phyloP scores from a whole-genome alignment of 768 basidiomycete species.

The Hygrocybe coccinea region DNA sequence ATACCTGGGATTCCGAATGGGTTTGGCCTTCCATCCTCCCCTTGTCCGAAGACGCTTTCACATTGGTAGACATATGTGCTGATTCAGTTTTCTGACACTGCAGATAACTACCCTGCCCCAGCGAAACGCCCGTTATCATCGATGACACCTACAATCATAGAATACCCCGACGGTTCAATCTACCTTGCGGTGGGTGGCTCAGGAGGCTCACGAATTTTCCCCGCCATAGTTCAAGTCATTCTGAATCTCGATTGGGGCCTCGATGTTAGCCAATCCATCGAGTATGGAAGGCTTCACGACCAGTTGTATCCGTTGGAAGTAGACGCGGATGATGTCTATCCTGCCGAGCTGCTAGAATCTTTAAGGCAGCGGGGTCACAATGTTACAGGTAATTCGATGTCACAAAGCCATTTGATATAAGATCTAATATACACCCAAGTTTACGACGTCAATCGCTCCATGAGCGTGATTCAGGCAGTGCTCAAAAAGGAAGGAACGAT shows the following conservation, averaged over 20 bases:
- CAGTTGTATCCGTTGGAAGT: conserved; percentile 69
- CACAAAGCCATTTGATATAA: neutral
- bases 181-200: conserved; percentile 76
- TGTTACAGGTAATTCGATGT: conserved; percentile 47
- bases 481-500: conserved; percentile 48
- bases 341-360: conserved; percentile 48
- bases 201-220: conserved; percentile 84
- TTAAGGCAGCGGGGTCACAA: conserved; percentile 66
- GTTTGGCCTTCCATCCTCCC: conserved; percentile 79
- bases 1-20: conserved; percentile 77
- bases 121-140: conserved; percentile 91
- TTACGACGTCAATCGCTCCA: conserved; percentile 62
- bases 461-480: conserved; percentile 72
- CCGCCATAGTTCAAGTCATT: conserved; percentile 71
- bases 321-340: conserved; percentile 61
- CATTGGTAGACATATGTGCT: neutral
- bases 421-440: conserved; percentile 35
- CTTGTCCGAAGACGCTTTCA: conserved; percentile 49
- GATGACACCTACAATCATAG: conserved; percentile 73
- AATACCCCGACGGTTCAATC: conserved; percentile 67
- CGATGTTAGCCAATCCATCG: conserved; percentile 77
- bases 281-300: conserved; percentile 77
- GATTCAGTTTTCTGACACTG: neutral
- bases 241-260: conserved; percentile 78
- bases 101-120: conserved; percentile 85